A percentile compares a stretch with the other conserved stretches of the same genome.
phyloP scores from a whole-genome alignment of 2,329 filamentous ascomycete genomes.

The Exophiala alcalophila region DNA sequence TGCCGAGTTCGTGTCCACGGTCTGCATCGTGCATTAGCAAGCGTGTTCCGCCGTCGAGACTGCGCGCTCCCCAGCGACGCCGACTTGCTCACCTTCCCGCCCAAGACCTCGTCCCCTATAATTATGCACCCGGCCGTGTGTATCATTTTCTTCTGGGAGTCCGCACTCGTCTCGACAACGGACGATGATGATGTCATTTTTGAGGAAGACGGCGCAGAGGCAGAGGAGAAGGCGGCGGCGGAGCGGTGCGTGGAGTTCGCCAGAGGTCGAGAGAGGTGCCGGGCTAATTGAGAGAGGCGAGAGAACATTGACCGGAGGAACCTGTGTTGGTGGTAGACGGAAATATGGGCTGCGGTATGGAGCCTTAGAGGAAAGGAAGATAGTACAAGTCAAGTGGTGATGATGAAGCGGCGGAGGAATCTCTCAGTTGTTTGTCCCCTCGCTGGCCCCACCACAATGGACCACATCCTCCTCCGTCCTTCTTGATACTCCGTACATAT shows the following conservation, averaged over 20 bases:
- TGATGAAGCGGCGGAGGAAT: too few relatives aligned
- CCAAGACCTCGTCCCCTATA: slow-evolving; percentile 86
- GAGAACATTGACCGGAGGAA: slow-evolving; percentile 63
- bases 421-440: too few relatives aligned
- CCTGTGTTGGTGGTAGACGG: slow-evolving; percentile 1
- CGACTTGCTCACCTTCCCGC: slow-evolving; percentile 74
- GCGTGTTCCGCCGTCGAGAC: slow-evolving; percentile 7
- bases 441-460: too few relatives aligned
- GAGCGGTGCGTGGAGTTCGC: slow-evolving; percentile 56
- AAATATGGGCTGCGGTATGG: not conserved
- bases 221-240: slow-evolving; percentile 36
- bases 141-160: slow-evolving; percentile 56
- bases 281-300: slow-evolving; percentile 68
- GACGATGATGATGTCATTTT: slow-evolving; percentile 48
- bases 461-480: too few relatives aligned
- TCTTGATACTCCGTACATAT: too few relatives aligned
- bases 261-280: slow-evolving; percentile 65
- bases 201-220: slow-evolving; percentile 18
- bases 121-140: slow-evolving; percentile 89
- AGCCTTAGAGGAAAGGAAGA: too few relatives aligned
- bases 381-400: too few relatives aligned
- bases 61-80: not conserved
- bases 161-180: slow-evolving; percentile 29
- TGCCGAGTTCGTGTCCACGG: slow-evolving; percentile 63
- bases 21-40: slow-evolving; percentile 48